These are phyloP conservation scores for Penicillium olsonii DNA, from an alignment of 2,329 filamentous ascomycete species.

Conservation along the genomic window DNA sequence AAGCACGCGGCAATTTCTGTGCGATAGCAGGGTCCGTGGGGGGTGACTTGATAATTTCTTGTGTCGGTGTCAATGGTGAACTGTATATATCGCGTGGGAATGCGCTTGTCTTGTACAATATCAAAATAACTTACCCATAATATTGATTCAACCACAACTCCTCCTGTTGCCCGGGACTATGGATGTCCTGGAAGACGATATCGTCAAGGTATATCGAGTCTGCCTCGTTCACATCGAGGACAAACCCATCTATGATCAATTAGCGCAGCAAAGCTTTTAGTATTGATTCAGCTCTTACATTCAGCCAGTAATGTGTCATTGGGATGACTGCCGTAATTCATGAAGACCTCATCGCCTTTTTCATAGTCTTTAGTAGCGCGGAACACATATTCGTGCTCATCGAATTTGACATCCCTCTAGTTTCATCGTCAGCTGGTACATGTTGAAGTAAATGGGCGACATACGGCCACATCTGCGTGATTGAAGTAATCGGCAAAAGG, in stretches of 20 bases:
- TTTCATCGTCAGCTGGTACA: background rate
- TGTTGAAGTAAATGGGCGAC: conserved; percentile 9
- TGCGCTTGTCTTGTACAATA: conserved; percentile 6
- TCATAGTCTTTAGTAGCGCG: conserved; percentile 37
- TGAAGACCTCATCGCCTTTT: conserved; percentile 45
- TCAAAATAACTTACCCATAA: conserved; percentile 36
- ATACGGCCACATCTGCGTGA: conserved; percentile 45
- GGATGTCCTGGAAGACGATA: conserved; percentile 39
- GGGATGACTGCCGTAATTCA: conserved; percentile 47
- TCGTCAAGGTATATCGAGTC: conserved; percentile 46
- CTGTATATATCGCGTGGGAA: background rate
- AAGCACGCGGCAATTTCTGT: conserved; percentile 46
- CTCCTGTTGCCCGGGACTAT: conserved; percentile 28
- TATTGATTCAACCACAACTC: conserved; percentile 40
- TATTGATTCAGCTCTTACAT: conserved; percentile 33
- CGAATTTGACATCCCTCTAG: conserved; percentile 43
- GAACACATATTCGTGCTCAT: conserved; percentile 38
- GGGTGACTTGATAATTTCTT: conserved; percentile 46
- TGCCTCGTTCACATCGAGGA: conserved; percentile 41
- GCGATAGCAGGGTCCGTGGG: conserved; percentile 43
- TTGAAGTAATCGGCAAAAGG: conserved; percentile 53
- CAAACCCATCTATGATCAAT: conserved; percentile 42
- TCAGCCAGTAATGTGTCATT: conserved; percentile 47
- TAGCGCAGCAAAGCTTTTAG: background rate
- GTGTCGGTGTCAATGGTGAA: conserved; percentile 5